These are phyloP conservation scores for Arabidopsis suecica DNA, from an alignment of 345 rosid genomes.

Conservation along the genomic window DNA sequence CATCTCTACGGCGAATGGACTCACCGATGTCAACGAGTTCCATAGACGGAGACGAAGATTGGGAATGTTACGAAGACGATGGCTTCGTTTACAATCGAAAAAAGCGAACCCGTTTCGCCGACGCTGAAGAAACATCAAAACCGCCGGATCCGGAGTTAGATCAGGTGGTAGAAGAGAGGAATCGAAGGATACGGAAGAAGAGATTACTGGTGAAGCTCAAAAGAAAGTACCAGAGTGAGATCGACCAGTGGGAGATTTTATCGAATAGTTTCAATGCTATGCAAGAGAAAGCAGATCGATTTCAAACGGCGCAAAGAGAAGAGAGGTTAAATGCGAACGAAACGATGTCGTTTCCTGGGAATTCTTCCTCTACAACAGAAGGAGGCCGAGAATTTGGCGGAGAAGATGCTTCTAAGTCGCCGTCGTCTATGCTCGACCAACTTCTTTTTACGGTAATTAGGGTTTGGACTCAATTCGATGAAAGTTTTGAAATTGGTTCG, in stretches of 20 bases:
- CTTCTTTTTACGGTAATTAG: conserved; percentile 68
- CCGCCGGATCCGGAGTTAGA: conserved; percentile 43
- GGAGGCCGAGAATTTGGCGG: conserved; percentile 6
- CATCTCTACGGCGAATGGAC: conserved; percentile 10
- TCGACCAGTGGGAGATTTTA: conserved; percentile 67
- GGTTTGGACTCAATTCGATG: neutral
- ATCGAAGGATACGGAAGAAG: conserved; percentile 54
- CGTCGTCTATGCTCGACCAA: conserved; percentile 51
- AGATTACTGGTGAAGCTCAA: conserved; percentile 57
- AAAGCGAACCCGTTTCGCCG: conserved; percentile 50
- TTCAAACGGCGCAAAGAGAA: conserved; percentile 35
- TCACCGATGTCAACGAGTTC: neutral
- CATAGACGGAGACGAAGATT: conserved; percentile 40
- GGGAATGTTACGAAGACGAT: conserved; percentile 78
- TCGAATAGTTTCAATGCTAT: conserved; percentile 60
- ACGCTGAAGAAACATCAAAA: conserved; percentile 32
- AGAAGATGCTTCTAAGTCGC: conserved; percentile 30
- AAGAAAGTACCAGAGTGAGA: conserved; percentile 62
- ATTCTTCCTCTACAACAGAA: neutral
- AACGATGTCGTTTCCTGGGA: conserved; percentile 32
- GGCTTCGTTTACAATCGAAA: conserved; percentile 81
- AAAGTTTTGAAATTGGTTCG: neutral
- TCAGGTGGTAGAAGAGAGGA: conserved; percentile 52
- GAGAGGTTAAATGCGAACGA: conserved; percentile 26
- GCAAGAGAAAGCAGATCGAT: conserved; percentile 52